Base-by-base conservation (phyloP, 805 yeast genomes). In the Tetrapisispora pingtungensis region DNA sequence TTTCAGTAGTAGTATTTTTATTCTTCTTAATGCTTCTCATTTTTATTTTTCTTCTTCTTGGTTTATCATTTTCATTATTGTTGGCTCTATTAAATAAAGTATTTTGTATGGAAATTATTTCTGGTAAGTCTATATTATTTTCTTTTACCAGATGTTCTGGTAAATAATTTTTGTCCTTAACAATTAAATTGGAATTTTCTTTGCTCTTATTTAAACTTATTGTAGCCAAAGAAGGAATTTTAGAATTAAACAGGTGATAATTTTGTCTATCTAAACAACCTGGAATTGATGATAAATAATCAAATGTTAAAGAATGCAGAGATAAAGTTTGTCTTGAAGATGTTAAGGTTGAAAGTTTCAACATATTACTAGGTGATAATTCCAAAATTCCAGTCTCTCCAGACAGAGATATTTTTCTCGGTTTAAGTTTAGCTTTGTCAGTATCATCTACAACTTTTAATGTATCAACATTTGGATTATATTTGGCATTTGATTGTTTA, bases 271-370 rank as follows among this genome's bases (percentile, higher is more conserved):
- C 66, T 32, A 64, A 40, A 45, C 65, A 61, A 10, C 65, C 64
- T 12, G 58, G 61, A 22, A 61, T 59, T 10, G 58, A 52, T 28
- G 53, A 70, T 65, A 55, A 71, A 69, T 43, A 65, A 71, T 18
- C 62, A 71, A 33, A 65, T 10, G 55, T 54, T 1, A 84, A 79
- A 0, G 84, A 73, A 22, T 75, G 71, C 40, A 90, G 62, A n/a
- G 84, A 77, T 48, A 90, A 69, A 0, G 97, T 85, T 51, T 84
- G 87, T 50, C 96, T 75, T 1, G 90, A 79, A 14, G 81, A 77
- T 40, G 78, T 75, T 46, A 90, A 67, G 4, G 84, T 73, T 0
- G 84, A 74, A 13, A 89, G 69, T 55, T 82, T 73, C 57, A 79
- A 69, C 71, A 80, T 73, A 50, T 79, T 81, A 10, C 81, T 80